Evolutionary conservation across 768 basidiomycete genomes (phyloP).

Genomic region (Termitomyces sp.): DNA sequence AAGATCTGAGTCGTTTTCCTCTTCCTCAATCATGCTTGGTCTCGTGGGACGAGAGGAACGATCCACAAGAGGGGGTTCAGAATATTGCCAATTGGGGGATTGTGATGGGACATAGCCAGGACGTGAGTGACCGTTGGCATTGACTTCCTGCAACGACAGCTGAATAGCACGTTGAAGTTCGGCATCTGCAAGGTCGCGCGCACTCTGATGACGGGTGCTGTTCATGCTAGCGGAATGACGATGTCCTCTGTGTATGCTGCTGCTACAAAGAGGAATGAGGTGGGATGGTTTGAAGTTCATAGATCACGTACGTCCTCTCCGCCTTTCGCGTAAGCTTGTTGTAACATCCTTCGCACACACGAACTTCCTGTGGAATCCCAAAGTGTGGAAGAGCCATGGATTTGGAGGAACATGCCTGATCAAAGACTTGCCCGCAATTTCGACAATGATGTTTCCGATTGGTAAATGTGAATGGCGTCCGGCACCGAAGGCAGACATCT

Average conservation of each 20-base stretch:
- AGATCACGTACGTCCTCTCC: constrained; percentile 44
- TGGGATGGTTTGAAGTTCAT: background rate
- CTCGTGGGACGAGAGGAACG: constrained; percentile 35
- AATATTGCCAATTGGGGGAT: constrained; percentile 52
- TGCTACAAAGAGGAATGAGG: background rate
- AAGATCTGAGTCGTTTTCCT: constrained; percentile 91
- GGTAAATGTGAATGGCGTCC: constrained; percentile 87
- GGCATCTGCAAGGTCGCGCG: constrained; percentile 67
- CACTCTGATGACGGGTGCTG: constrained; percentile 45
- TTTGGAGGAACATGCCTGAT: constrained; percentile 88
- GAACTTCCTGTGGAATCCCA: constrained; percentile 86
- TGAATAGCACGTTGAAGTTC: constrained; percentile 94
- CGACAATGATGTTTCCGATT: constrained; percentile 98
- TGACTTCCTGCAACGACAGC: constrained; percentile 78
- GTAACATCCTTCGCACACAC: constrained; percentile 90
- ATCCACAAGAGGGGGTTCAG: constrained; percentile 70
- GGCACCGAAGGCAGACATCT: constrained; percentile 89
- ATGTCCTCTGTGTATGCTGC: constrained; percentile 39
- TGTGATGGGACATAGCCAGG: constrained; percentile 70
- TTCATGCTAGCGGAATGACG: constrained; percentile 51
- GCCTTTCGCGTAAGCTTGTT: constrained; percentile 66
- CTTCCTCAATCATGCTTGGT: constrained; percentile 32
- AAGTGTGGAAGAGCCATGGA: constrained; percentile 83
- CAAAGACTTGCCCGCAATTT: constrained; percentile 96
- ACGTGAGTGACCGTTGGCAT: constrained; percentile 39